Percentiles rank a stretch among this genome's conserved stretches.
phyloP scores from a whole-genome alignment of 1,139 yeast genomes.

The Yamadazyma epiphylla region DNA sequence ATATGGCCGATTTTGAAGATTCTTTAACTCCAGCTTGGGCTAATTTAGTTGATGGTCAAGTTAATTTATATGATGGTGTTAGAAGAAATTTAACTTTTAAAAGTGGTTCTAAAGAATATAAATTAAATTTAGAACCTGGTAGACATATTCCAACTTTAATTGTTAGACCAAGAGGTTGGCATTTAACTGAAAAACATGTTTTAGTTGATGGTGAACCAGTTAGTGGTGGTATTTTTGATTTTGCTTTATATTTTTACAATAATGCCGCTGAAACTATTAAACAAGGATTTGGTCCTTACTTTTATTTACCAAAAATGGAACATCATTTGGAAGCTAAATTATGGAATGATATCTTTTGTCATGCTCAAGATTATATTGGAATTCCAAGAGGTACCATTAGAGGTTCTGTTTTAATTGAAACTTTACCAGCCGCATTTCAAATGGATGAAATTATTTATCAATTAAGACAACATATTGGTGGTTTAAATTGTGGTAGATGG shows the following conservation, averaged over 20 bases:
- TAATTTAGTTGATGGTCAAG: slow-evolving; percentile 85
- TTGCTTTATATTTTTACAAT: slow-evolving; percentile 73
- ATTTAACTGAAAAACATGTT: slow-evolving; percentile 70
- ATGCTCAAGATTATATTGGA: slow-evolving; percentile 64
- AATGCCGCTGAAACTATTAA: slow-evolving; percentile 59
- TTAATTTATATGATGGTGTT: slow-evolving; percentile 84
- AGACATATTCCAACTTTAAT: slow-evolving; percentile 70
- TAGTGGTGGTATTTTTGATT: slow-evolving; percentile 72
- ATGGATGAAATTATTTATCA: slow-evolving; percentile 80
- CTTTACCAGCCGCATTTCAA: slow-evolving; percentile 74
- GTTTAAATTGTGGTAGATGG: slow-evolving; percentile 83
- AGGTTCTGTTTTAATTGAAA: slow-evolving; percentile 75
- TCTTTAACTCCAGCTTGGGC: slow-evolving; percentile 95
- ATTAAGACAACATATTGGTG: slow-evolving; percentile 70
- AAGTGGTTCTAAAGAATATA: slow-evolving; percentile 59
- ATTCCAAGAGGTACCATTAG: slow-evolving; percentile 70
- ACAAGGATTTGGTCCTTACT: slow-evolving; percentile 72
- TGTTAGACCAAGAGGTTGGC: slow-evolving; percentile 89
- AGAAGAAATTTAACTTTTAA: slow-evolving; percentile 59
- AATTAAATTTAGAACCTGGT: slow-evolving; percentile 50
- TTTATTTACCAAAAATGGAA: slow-evolving; percentile 78
- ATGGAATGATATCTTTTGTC: slow-evolving; percentile 74
- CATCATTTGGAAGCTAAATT: slow-evolving; percentile 75
- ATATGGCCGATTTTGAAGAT: slow-evolving; percentile 95
- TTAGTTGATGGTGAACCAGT: slow-evolving; percentile 73